Evolutionary conservation across 768 basidiomycete genomes (phyloP).

Genomic region (Porpolomopsis calyptriformis): DNA sequence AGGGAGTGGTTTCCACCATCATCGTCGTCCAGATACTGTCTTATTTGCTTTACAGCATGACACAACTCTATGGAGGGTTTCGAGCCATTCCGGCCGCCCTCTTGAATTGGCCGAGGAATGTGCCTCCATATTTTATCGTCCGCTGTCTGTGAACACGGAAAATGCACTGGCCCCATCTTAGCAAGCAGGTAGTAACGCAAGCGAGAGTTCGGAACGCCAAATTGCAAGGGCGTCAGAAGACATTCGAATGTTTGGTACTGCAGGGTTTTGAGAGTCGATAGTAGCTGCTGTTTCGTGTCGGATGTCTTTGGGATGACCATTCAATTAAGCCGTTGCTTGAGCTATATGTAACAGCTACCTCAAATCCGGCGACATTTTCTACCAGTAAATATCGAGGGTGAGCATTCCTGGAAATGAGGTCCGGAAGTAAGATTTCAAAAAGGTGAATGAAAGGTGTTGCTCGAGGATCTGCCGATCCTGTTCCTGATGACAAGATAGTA

Average conservation of each 20-base stretch:
- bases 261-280: conserved; percentile 39
- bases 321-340: conserved; percentile 4
- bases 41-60: conserved; percentile 17
- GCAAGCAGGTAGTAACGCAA: conserved; percentile 74
- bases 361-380: conserved; percentile 79
- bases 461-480: conserved; percentile 62
- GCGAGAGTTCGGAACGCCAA: conserved; percentile 74
- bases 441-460: conserved; percentile 70
- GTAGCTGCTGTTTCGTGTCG: conserved; percentile 45
- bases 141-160: conserved; percentile 15
- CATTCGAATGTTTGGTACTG: conserved; percentile 54
- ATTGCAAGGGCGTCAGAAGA: conserved; percentile 65
- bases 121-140: conserved; percentile 32
- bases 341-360: conserved; percentile 36
- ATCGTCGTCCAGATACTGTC: conserved; percentile 32
- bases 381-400: conserved; percentile 56
- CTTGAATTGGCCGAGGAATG: conserved; percentile 38
- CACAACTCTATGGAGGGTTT: conserved; percentile 13
- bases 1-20: conserved; percentile 10
- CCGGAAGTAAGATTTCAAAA: conserved; percentile 50
- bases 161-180: conserved; percentile 33
- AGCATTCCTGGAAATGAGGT: conserved; percentile 30
- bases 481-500: conserved; percentile 61
- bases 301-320: conserved; percentile 39
- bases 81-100: conserved; percentile 31